Evolutionary conservation across 306 rosid species (phyloP).

Genomic region (Castanea crenata): DNA sequence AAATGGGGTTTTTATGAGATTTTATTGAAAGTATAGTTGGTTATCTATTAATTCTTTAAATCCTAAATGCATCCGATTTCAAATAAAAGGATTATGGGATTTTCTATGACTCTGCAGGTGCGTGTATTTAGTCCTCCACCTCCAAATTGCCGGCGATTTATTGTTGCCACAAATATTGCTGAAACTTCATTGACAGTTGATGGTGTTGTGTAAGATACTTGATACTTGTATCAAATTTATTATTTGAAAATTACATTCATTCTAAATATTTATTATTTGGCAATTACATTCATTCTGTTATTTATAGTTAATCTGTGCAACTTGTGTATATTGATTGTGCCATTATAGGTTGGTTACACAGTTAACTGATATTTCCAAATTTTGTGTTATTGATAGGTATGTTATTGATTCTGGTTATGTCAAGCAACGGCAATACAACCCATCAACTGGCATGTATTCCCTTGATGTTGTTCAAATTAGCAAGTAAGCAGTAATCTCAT

Average conservation of each 20-base stretch:
- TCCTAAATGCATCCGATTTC: background rate
- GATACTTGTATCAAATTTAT: conserved; percentile 23
- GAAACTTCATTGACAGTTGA: conserved; percentile 99
- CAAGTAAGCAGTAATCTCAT: conserved; percentile 54
- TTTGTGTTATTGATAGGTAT: conserved; percentile 52
- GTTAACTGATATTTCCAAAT: background rate
- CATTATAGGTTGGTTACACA: conserved; percentile 15
- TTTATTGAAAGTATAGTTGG: background rate
- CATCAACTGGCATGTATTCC: conserved; percentile 94
- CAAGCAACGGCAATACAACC: conserved; percentile 94
- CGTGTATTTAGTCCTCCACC: conserved; percentile 92
- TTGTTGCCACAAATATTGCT: conserved; percentile 95
- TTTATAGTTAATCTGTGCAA: background rate
- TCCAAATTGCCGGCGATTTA: conserved; percentile 86
- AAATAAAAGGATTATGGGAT: background rate
- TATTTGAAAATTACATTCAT: background rate
- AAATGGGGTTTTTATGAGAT: background rate
- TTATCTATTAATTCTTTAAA: background rate
- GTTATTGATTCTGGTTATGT: conserved; percentile 97
- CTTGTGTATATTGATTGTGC: background rate
- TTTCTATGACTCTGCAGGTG: conserved; percentile 53
- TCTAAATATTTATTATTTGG: conserved; percentile 11
- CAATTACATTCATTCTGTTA: background rate
- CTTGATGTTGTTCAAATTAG: conserved; percentile 95
- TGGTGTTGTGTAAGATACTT: conserved; percentile 87